A percentile compares a stretch with the other conserved stretches of the same genome.
Evolutionary conservation across 345 rosid species (phyloP).

Genomic region (Euclidium syriacum): DNA sequence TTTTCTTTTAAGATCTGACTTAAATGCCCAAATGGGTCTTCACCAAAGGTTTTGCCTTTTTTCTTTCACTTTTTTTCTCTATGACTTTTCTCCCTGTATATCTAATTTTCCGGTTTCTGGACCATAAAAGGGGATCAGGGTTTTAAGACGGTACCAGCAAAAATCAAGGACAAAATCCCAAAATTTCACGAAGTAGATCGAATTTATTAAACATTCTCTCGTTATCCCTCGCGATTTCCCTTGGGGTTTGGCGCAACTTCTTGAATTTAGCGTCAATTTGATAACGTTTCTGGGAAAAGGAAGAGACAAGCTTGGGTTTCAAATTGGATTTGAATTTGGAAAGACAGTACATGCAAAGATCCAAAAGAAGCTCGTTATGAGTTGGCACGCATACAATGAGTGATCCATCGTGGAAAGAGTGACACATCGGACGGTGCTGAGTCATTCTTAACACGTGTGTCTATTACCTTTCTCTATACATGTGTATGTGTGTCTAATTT

Average conservation of each 20-base stretch:
- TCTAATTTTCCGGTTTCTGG: conserved; percentile 18
- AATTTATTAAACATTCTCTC: background rate
- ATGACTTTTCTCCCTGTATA: background rate
- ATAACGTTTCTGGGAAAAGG: conserved; percentile 15
- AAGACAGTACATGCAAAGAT: conserved; percentile 10
- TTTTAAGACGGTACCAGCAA: conserved; percentile 17
- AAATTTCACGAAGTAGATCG: background rate
- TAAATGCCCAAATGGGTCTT: conserved; percentile 7
- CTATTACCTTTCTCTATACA: background rate
- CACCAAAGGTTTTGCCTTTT: conserved; percentile 20
- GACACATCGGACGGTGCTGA: conserved; percentile 34
- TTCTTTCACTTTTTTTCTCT: background rate
- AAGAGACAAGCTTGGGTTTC: conserved; percentile 15
- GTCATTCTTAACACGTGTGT: conserved; percentile 20
- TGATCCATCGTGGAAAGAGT: conserved; percentile 18
- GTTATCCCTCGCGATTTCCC: background rate
- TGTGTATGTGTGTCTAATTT: background rate
- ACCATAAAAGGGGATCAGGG: conserved; percentile 24
- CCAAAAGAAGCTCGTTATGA: conserved; percentile 13
- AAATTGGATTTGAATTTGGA: conserved; percentile 16
- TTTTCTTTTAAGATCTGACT: conserved; percentile 13
- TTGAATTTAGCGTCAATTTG: background rate
- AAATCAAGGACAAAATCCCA: background rate
- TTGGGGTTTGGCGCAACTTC: background rate
- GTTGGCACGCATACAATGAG: conserved; percentile 20